Evolutionary conservation across 163 green algal genomes (phyloP), one percentile per base, ranked within the genome.

Genomic region (Scenedesmus sp.): DNA sequence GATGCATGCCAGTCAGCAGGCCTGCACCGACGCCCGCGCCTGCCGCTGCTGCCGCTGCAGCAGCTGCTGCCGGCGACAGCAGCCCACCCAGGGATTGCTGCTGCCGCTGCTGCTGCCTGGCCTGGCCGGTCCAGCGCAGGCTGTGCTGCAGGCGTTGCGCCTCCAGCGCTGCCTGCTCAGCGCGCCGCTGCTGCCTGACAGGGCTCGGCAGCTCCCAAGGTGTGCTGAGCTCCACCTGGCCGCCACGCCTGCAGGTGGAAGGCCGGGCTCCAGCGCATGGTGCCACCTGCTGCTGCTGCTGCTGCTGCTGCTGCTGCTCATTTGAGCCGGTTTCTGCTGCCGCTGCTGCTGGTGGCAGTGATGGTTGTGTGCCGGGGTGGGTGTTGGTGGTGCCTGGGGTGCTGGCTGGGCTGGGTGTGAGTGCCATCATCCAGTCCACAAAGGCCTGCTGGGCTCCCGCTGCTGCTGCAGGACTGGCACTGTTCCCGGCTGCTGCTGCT

Each of bases 341-440:
- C 6, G 44, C 26, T 44, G 22, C 85, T 83, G 70, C 84, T 70
- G 49, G 73, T 81, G 78, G 40, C 65, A 40, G 51, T 42, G 37
- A 33, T 43, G 56, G 61, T 18, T 72, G 46, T 2, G 40, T 49
- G 65, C 76, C 61, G 33, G n/a, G 76, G 9, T 81, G 59, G 30
- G 20, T 33, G 35, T 61, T 33, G 12, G 9, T 49, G 73, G 51
- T 49, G 73, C 37, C 35, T 26, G 72, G 46, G 37, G 49, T 91
- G 78, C 68, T 86, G 26, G 76, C 51, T 59, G 86, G 86, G 76
- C 86, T 91, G 10, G 86, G 86, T 43, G 86, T 86, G 43, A 91
- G 86, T 5, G 35, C 79, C 33, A 80, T 65, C 86, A 91, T 91
- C 86, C 86, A 91, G 76, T 40, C 33, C 22, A 53, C 43, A 84